Percentiles rank a stretch among this genome's conserved stretches.
These are phyloP conservation scores for Oldenlandia corymbosa DNA, from an alignment of 257 asterid species.

Conservation along the genomic window DNA sequence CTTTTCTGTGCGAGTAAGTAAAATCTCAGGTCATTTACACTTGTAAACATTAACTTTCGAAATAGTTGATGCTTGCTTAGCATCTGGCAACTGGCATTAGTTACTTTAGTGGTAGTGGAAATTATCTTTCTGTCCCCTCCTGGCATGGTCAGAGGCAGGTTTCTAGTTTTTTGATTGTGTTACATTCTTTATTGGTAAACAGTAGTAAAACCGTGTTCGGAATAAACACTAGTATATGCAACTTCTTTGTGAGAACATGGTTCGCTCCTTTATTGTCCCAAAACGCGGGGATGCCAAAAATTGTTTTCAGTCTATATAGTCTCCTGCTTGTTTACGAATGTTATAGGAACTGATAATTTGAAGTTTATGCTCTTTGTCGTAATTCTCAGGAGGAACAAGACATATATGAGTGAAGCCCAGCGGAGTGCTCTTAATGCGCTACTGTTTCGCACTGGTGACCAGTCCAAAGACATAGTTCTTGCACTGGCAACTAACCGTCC, in stretches of 20 bases:
- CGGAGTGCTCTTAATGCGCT: conserved; percentile 97
- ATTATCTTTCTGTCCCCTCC: neutral
- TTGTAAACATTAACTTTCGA: neutral
- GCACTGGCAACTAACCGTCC: conserved; percentile 97
- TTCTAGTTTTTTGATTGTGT: neutral
- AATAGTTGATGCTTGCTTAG: neutral
- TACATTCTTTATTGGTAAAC: neutral
- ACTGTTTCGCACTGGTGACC: conserved; percentile 89
- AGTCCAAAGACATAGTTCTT: conserved; percentile 89
- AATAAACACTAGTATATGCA: neutral
- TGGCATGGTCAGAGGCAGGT: neutral
- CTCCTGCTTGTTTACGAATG: neutral
- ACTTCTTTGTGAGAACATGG: neutral
- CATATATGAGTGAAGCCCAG: conserved; percentile 98
- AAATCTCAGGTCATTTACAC: neutral
- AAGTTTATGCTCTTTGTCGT: neutral
- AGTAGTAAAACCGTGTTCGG: no score
- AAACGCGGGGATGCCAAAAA: no score
- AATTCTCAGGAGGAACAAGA: conserved; percentile 73
- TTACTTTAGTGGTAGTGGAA: neutral
- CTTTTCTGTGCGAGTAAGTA: conserved; percentile 97
- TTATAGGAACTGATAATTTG: neutral
- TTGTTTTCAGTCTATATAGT: neutral
- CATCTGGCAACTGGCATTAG: neutral
- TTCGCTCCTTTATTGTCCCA: neutral